A percentile compares a stretch with the other conserved stretches of the same genome.
phyloP scores from a whole-genome alignment of 805 yeast species.

The Helenozyma rhizophorensis region DNA sequence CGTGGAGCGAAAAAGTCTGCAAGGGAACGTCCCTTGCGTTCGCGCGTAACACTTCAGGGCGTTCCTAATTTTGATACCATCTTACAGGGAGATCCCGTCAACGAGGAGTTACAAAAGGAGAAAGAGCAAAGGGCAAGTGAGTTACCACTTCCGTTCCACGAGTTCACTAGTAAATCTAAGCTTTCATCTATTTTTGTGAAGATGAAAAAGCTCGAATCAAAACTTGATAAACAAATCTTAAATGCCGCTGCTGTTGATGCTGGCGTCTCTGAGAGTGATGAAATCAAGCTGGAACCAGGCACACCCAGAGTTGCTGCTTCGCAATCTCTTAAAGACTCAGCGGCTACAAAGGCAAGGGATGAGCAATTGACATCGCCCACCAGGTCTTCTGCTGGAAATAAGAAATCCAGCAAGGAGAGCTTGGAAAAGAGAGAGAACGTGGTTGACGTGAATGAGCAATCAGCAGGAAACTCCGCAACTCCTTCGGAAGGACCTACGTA shows the following conservation, averaged over 20 bases:
- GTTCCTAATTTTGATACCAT: conserved; percentile 10
- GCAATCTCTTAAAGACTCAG: background rate
- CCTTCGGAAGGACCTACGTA: too few species aligned
- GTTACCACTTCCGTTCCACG: conserved; percentile 13
- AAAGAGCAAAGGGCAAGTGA: conserved; percentile 7
- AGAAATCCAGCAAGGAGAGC: too few species aligned
- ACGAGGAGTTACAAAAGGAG: conserved; percentile 6
- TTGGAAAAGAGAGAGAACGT: too few species aligned
- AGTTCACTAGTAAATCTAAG: conserved; percentile 14
- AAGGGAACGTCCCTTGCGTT: conserved; percentile 10
- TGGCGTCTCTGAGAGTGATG: background rate
- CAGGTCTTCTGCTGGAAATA: too few species aligned
- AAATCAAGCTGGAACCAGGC: conserved; percentile 5
- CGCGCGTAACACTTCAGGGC: conserved; percentile 8
- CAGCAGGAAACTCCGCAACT: too few species aligned
- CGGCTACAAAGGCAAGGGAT: too few species aligned
- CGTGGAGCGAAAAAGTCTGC: background rate
- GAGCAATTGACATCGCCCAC: too few species aligned
- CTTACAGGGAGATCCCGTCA: conserved; percentile 5
- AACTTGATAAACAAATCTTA: conserved; percentile 9
- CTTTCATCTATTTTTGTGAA: conserved; percentile 17
- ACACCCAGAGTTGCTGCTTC: background rate
- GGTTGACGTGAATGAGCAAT: background rate
- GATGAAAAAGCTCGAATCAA: conserved; percentile 19
- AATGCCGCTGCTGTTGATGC: background rate